phyloP scores from a whole-genome alignment of 495 filamentous ascomycete genomes.

The Ascodesmis nigricans region DNA sequence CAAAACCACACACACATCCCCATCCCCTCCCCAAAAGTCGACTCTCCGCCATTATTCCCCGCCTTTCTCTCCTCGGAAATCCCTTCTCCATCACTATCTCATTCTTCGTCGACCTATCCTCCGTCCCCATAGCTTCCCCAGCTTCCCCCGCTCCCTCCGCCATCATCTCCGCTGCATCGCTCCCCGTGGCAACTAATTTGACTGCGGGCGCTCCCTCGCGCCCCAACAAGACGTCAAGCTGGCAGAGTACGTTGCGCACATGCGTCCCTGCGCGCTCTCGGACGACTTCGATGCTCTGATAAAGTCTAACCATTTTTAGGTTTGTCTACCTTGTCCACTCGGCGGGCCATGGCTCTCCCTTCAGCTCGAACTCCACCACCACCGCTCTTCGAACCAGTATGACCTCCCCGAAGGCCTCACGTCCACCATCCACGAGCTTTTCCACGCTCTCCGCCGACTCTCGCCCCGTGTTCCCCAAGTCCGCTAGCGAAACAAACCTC shows the following conservation, averaged over 20 bases:
- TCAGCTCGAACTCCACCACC: conserved; percentile 8
- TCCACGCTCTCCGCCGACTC: conserved; percentile 17
- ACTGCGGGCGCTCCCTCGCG: too few species aligned
- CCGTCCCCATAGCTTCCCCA: too few species aligned
- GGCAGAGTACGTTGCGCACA: conserved; percentile 11
- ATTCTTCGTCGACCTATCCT: too few species aligned
- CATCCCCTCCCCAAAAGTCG: too few species aligned
- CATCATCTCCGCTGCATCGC: too few species aligned
- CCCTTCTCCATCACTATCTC: too few species aligned
- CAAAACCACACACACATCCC: too few species aligned
- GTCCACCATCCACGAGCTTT: conserved; percentile 14
- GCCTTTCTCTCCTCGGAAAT: too few species aligned
- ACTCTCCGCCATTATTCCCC: too few species aligned
- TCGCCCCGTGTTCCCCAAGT: conserved; percentile 12
- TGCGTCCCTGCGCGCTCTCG: neutral
- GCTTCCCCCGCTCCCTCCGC: too few species aligned
- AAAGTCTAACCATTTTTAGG: conserved; percentile 8
- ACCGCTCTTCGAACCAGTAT: conserved; percentile 13
- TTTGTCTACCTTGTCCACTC: conserved; percentile 20
- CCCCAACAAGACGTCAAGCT: conserved; percentile 11
- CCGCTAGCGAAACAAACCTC: conserved; percentile 12
- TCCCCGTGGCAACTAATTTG: too few species aligned
- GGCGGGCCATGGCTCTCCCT: conserved; percentile 15
- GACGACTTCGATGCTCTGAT: too few species aligned
- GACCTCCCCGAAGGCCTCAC: conserved; percentile 10